Conservation (phyloP, 108 stramenopile species). For the Chaetoceros tenuissimus region DNA sequence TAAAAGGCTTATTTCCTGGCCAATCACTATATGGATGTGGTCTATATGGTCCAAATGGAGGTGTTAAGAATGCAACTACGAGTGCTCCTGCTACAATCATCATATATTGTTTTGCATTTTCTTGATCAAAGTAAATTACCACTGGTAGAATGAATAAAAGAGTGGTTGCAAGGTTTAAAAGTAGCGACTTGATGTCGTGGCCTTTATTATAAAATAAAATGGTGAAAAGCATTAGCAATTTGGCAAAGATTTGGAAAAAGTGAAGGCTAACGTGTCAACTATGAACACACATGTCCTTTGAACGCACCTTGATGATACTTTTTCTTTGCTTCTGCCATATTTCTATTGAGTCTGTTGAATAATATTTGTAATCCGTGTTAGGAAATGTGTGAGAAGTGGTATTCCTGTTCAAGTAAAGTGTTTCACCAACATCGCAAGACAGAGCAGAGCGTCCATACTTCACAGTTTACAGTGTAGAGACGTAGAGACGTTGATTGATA, state of each 20-base stretch:
- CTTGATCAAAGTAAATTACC: conserved; percentile 32
- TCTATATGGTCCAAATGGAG: conserved; percentile 67
- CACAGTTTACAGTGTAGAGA: too few relatives aligned
- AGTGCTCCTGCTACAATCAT: conserved; percentile 32
- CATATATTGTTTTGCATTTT: conserved; percentile 17
- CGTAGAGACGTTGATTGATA: too few relatives aligned
- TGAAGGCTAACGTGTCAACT: too few relatives aligned
- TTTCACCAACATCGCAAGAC: too few relatives aligned
- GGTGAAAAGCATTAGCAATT: too few relatives aligned
- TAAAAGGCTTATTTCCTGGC: conserved; percentile 44
- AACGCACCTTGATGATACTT: neutral
- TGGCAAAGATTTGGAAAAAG: too few relatives aligned
- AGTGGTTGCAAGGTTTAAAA: conserved; percentile 46
- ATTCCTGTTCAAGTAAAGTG: too few relatives aligned
- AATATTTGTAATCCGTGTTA: too few relatives aligned
- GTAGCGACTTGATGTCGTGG: conserved; percentile 67
- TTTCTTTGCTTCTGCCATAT: too few relatives aligned
- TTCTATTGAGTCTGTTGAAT: too few relatives aligned
- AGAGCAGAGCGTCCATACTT: too few relatives aligned
- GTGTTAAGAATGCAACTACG: conserved; percentile 41
- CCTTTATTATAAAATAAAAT: conserved; percentile 16
- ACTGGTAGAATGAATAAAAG: conserved; percentile 61
- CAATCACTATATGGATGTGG: conserved; percentile 80
- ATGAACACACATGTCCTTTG: neutral
- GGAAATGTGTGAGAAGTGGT: too few relatives aligned